Percentiles rank a stretch among this genome's conserved stretches.
phyloP scores from a whole-genome alignment of 176 grass and related monocot genomes.

The Zea luxurians region DNA sequence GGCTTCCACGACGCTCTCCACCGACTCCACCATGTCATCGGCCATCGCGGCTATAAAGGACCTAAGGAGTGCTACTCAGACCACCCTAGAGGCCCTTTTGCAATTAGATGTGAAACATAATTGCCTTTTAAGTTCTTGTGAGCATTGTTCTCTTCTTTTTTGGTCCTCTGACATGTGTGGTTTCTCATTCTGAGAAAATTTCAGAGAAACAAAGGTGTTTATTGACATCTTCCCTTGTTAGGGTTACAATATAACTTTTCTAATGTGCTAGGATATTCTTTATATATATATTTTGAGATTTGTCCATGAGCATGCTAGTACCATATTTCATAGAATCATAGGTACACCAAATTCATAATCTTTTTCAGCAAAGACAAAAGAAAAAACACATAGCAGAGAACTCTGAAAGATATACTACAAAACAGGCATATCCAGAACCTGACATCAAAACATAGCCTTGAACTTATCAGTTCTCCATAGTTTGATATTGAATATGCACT shows the following conservation, averaged over 20 bases:
- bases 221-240: not conserved
- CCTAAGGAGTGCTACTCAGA: no score
- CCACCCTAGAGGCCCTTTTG: no score
- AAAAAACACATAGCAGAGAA: not conserved
- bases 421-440: not conserved
- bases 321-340: not conserved
- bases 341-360: not conserved
- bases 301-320: not conserved
- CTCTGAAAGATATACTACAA: conserved; percentile 4
- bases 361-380: not conserved
- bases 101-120: not conserved
- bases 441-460: conserved; percentile 6
- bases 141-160: conserved; percentile 10
- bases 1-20: no score
- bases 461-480: not conserved
- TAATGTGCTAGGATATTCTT: not conserved
- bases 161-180: not conserved
- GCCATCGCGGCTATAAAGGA: no score
- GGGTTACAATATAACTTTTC: not conserved
- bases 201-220: not conserved
- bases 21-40: no score
- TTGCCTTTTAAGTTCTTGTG: not conserved
- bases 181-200: not conserved
- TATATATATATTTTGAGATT: not conserved
- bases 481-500: not conserved